A percentile compares a stretch with the other conserved stretches of the same genome.
phyloP scores from a whole-genome alignment of 805 yeast species.

The Pichia phayaonensis region DNA sequence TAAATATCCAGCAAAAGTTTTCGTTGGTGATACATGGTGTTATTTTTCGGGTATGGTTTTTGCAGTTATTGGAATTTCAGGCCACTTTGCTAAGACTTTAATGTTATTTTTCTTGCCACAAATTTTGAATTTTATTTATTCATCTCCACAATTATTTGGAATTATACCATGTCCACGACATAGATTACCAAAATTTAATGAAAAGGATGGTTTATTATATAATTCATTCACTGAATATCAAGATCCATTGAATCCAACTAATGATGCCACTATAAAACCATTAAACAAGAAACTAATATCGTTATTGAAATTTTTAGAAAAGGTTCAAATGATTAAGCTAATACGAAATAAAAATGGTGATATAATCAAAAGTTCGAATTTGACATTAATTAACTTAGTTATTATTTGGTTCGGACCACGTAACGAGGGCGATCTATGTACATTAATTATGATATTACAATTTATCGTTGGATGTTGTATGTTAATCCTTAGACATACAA shows the following conservation, averaged over 20 bases:
- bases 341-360: conserved; percentile 22
- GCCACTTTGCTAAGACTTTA: conserved; percentile 92
- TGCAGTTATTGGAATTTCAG: conserved; percentile 92
- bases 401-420: conserved; percentile 87
- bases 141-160: conserved; percentile 85
- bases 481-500: conserved; percentile 66
- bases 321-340: conserved; percentile 41
- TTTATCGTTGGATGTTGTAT: conserved; percentile 58
- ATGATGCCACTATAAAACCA: conserved; percentile 26
- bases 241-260: conserved; percentile 5
- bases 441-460: conserved; percentile 52
- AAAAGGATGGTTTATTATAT: conserved; percentile 60
- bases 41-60: conserved; percentile 98
- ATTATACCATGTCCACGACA: conserved; percentile 94
- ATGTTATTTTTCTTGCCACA: conserved; percentile 85
- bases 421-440: conserved; percentile 73
- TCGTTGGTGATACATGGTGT: conserved; percentile 98
- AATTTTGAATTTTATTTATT: conserved; percentile 80
- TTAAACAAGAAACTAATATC: conserved; percentile 22
- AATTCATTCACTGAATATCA: conserved; percentile 54
- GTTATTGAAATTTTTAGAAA: conserved; percentile 40
- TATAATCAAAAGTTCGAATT: conserved; percentile 52
- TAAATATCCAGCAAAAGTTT: conserved; percentile 87
- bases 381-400: conserved; percentile 79
- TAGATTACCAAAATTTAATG: conserved; percentile 74